Conservation (phyloP, 495 filamentous ascomycete species). For the Bathelium albidoporum region DNA sequence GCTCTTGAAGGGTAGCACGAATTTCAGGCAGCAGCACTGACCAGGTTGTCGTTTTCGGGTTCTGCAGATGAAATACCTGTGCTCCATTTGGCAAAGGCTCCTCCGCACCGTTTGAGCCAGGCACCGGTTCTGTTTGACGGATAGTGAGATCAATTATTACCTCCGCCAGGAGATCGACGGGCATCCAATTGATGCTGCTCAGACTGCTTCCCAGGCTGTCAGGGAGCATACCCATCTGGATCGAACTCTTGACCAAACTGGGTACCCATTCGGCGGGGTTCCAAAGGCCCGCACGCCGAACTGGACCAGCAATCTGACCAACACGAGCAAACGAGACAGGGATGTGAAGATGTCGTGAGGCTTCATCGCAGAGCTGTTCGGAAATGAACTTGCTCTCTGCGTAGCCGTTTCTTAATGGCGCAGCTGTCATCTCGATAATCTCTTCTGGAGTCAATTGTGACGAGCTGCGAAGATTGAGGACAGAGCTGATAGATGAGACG, state of each 20-base stretch:
- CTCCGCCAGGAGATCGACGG: not conserved
- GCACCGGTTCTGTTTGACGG: not conserved
- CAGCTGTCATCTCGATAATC: not conserved
- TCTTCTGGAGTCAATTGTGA: not conserved
- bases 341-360: not conserved
- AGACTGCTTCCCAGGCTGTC: not conserved
- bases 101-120: too few relatives aligned
- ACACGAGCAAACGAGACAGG: not conserved
- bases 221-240: not conserved
- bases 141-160: not conserved
- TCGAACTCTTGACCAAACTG: not conserved
- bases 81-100: too few relatives aligned
- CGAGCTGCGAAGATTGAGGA: not conserved
- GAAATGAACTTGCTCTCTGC: not conserved
- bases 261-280: not conserved
- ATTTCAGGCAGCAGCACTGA: not conserved
- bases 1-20: not conserved
- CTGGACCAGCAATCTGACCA: not conserved
- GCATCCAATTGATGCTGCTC: not conserved
- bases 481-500: slow-evolving; percentile 10
- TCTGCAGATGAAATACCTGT: not conserved
- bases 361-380: not conserved
- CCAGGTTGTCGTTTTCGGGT: not conserved
- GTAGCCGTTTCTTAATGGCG: not conserved
- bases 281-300: not conserved